Percentiles rank a stretch among this genome's conserved stretches.
Evolutionary conservation across 1,139 yeast species (phyloP).

Genomic region (Geotrichum carabidarum): DNA sequence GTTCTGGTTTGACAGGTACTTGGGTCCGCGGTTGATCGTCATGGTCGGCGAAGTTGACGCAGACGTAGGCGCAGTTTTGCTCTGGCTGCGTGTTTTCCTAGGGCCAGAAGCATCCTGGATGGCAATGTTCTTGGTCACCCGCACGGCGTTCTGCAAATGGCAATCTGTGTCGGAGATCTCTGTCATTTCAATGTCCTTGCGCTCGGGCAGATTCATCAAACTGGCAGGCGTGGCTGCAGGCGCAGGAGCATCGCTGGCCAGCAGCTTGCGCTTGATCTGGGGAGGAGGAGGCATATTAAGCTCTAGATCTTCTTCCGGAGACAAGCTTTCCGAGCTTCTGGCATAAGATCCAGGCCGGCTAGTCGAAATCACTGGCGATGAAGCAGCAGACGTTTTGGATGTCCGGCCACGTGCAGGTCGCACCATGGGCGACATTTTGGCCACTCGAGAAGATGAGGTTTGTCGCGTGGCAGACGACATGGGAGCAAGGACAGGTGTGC

Average conservation of each 20-base stretch:
- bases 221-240: slow-evolving; percentile 42
- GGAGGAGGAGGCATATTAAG: slow-evolving; percentile 29
- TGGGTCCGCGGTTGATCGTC: not conserved
- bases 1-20: not conserved
- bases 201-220: slow-evolving; percentile 39
- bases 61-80: not conserved
- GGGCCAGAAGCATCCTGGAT: slow-evolving; percentile 6
- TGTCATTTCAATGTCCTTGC: slow-evolving; percentile 19
- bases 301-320: slow-evolving; percentile 24
- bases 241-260: slow-evolving; percentile 7
- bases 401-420: slow-evolving; percentile 21
- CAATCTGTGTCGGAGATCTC: slow-evolving; percentile 24
- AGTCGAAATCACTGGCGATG: slow-evolving; percentile 23
- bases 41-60: not conserved
- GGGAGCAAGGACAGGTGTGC: slow-evolving; percentile 21
- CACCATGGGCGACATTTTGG: slow-evolving; percentile 27
- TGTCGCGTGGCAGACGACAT: slow-evolving; percentile 8
- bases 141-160: slow-evolving; percentile 27
- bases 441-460: slow-evolving; percentile 17
- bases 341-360: slow-evolving; percentile 6
- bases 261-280: slow-evolving; percentile 2
- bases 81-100: slow-evolving; percentile 5
- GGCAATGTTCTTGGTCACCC: slow-evolving; percentile 27
- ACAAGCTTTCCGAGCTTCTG: slow-evolving; percentile 24
- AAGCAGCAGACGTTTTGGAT: slow-evolving; percentile 15